Evolutionary conservation across 768 basidiomycete species (phyloP).

Genomic region (Lanmaoa rubissima): DNA sequence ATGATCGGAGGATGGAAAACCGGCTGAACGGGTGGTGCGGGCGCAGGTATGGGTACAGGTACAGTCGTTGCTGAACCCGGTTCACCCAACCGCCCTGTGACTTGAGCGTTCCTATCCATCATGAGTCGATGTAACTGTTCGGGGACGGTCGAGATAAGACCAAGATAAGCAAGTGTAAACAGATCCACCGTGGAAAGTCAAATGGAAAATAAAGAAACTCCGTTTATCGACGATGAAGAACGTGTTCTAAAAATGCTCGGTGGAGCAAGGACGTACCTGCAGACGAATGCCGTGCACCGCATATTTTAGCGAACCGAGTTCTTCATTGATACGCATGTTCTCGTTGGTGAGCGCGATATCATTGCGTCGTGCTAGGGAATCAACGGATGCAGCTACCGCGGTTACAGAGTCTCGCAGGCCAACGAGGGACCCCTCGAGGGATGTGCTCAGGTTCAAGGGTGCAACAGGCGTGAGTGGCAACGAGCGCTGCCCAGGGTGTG

Average conservation of each 20-base stretch:
- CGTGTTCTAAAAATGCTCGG: background rate
- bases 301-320: constrained; percentile 65
- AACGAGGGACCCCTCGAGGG: constrained; percentile 59
- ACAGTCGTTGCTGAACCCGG: constrained; percentile 6
- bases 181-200: constrained; percentile 4
- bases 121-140: constrained; percentile 63
- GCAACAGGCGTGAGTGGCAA: constrained; percentile 44
- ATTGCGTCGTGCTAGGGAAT: constrained; percentile 57
- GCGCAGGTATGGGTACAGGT: constrained; percentile 24
- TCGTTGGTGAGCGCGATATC: constrained; percentile 72
- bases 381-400: constrained; percentile 56
- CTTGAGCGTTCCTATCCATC: constrained; percentile 69
- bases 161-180: constrained; percentile 12
- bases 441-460: constrained; percentile 60
- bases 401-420: constrained; percentile 61
- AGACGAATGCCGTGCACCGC: constrained; percentile 75
- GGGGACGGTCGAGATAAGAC: constrained; percentile 11
- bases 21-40: constrained; percentile 20
- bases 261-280: constrained; percentile 50
- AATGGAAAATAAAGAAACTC: constrained; percentile 6
- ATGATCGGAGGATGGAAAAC: constrained; percentile 31
- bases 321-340: constrained; percentile 67
- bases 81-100: constrained; percentile 44
- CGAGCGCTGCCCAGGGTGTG: constrained; percentile 24
- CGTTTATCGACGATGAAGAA: background rate